Evolutionary conservation across 1,284 basidiomycete species (phyloP).

Genomic region (Mixia osmundae): DNA sequence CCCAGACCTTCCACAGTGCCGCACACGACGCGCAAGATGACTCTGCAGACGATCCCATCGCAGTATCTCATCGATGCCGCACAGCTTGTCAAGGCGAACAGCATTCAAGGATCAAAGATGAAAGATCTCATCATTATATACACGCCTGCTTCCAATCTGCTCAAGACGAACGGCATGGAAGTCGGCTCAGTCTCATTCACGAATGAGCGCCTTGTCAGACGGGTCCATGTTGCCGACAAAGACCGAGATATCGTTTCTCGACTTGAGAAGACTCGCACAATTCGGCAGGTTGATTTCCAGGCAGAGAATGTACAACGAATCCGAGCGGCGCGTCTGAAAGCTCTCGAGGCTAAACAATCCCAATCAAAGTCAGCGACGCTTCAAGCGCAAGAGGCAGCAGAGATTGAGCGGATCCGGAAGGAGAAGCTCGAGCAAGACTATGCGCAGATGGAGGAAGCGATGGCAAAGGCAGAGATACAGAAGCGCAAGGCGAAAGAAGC

Average conservation of each 20-base stretch:
- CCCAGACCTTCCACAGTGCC: constrained; percentile 59
- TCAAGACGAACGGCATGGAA: constrained; percentile 94
- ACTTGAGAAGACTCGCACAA: constrained; percentile 74
- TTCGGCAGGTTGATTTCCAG: constrained; percentile 64
- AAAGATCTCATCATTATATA: constrained; percentile 71
- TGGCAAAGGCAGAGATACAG: no score
- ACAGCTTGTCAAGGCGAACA: constrained; percentile 91
- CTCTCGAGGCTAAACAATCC: no score
- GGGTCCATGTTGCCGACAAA: constrained; percentile 51
- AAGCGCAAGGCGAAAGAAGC: no score
- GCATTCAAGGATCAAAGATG: constrained; percentile 43
- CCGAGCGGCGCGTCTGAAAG: no score
- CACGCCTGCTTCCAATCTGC: constrained; percentile 33
- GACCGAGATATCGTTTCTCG: constrained; percentile 82
- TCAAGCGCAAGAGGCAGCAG: no score
- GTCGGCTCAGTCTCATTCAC: constrained; percentile 88
- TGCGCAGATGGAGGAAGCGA: no score
- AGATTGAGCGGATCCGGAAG: no score
- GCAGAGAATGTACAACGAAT: no score
- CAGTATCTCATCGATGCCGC: constrained; percentile 38
- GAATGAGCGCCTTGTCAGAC: constrained; percentile 49
- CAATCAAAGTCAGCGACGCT: no score
- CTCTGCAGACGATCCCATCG: background rate
- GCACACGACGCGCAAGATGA: constrained; percentile 30
- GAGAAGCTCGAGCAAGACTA: no score